phyloP scores from a whole-genome alignment of 1,284 basidiomycete genomes.

The Phlebopus sp. region DNA sequence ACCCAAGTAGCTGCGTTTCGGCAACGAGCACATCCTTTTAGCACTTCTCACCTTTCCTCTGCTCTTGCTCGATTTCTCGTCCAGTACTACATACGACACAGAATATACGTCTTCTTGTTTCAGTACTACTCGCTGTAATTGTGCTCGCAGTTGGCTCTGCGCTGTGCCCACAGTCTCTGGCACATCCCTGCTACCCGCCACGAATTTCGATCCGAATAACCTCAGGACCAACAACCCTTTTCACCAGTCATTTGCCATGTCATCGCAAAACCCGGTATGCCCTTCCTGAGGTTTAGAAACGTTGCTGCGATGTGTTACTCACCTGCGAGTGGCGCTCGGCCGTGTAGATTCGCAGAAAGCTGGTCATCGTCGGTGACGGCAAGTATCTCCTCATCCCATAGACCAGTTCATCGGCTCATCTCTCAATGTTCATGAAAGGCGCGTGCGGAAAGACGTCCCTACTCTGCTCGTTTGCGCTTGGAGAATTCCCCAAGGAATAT shows the following conservation, averaged over 20 bases:
- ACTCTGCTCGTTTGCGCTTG: conserved; percentile 88
- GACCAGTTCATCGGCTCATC: not conserved
- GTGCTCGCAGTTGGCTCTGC: not conserved
- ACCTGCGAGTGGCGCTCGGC: not conserved
- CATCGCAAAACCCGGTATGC: conserved; percentile 32
- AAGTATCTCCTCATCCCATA: conserved; percentile 38
- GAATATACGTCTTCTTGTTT: conserved; percentile 12
- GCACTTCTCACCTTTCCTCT: conserved; percentile 3
- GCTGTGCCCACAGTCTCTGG: conserved; percentile 3
- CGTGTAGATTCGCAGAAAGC: conserved; percentile 76
- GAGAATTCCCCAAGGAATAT: conserved; percentile 97
- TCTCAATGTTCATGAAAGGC: conserved; percentile 40
- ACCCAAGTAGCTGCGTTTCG: conserved; percentile 10
- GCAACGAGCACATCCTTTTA: not conserved
- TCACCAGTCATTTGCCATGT: conserved; percentile 15
- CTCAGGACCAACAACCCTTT: not conserved
- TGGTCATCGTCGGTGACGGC: conserved; percentile 95
- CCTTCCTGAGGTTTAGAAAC: not conserved
- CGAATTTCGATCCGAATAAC: not conserved
- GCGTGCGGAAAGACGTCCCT: conserved; percentile 85
- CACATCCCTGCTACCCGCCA: conserved; percentile 12
- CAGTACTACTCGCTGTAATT: conserved; percentile 10
- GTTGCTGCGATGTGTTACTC: not conserved
- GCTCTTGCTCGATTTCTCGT: conserved; percentile 9
- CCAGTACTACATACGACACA: conserved; percentile 1